Percentiles rank a stretch among this genome's conserved stretches.
Evolutionary conservation across 1,284 basidiomycete genomes (phyloP).

Genomic region (Apiotrichum gracile): DNA sequence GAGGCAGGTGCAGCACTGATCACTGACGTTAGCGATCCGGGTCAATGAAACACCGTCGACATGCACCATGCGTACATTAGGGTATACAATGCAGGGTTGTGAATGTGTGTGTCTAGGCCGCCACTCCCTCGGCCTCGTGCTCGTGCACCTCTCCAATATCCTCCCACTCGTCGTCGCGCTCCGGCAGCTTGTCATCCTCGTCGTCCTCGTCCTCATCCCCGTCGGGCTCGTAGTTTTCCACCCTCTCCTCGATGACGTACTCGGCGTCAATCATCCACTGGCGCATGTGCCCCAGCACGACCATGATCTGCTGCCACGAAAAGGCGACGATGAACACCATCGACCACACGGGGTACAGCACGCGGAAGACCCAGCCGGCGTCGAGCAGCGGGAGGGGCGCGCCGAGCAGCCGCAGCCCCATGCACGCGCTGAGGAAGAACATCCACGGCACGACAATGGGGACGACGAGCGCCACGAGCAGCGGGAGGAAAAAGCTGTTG

Average conservation of each 20-base stretch:
- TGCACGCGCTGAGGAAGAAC: slow-evolving; percentile 2
- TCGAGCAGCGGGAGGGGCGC: slow-evolving; percentile 4
- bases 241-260: slow-evolving; percentile 40
- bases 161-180: not conserved
- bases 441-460: slow-evolving; percentile 18
- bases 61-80: too few relatives aligned
- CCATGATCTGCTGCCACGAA: slow-evolving; percentile 1
- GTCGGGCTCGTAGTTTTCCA: slow-evolving; percentile 38
- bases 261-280: slow-evolving; percentile 43
- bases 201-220: not conserved
- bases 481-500: slow-evolving; percentile 16
- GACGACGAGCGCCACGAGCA: slow-evolving; percentile 12
- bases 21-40: too few relatives aligned
- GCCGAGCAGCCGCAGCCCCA: slow-evolving; percentile 3
- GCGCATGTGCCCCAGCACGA: slow-evolving; percentile 6
- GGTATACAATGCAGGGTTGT: slow-evolving; percentile 10
- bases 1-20: too few relatives aligned
- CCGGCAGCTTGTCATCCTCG: not conserved
- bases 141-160: not conserved
- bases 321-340: slow-evolving; percentile 3
- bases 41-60: too few relatives aligned
- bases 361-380: slow-evolving; percentile 14
- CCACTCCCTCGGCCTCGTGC: not conserved
- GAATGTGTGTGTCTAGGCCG: not conserved
- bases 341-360: slow-evolving; percentile 18